Conservation (phyloP, 441 rosid genomes). For the Bruguiera hainesii region DNA sequence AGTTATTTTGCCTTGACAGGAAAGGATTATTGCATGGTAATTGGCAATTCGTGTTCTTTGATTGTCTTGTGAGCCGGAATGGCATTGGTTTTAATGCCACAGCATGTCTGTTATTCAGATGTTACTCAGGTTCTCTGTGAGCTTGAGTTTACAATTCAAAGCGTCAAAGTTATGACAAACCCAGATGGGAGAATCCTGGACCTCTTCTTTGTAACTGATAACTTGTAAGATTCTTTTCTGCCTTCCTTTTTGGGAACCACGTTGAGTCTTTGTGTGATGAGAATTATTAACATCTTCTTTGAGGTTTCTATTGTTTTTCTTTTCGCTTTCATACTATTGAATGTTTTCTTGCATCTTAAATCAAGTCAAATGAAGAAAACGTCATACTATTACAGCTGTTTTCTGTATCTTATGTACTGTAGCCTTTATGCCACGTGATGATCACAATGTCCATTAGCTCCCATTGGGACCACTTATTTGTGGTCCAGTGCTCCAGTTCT, state of each 20-base stretch:
- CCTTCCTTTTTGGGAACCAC: not conserved
- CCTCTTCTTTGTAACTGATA: conserved; percentile 82
- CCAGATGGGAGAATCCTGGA: conserved; percentile 82
- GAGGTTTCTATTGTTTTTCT: not conserved
- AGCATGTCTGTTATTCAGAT: conserved; percentile 36
- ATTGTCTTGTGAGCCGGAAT: not conserved
- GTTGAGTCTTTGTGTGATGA: not conserved
- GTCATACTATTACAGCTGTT: not conserved
- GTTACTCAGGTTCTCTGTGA: conserved; percentile 69
- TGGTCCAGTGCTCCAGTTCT: not conserved
- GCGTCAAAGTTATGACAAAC: conserved; percentile 77
- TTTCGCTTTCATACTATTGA: not conserved
- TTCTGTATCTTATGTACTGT: conserved; percentile 3
- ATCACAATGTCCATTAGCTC: not conserved
- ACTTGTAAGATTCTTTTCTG: conserved; percentile 43
- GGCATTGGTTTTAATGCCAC: conserved; percentile 9
- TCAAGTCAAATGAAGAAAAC: not conserved
- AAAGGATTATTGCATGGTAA: conserved; percentile 74
- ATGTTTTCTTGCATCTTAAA: no score
- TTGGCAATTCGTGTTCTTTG: not conserved
- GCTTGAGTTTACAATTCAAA: conserved; percentile 82
- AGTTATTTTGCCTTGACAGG: conserved; percentile 62
- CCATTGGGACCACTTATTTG: conserved; percentile 4
- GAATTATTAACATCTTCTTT: not conserved
- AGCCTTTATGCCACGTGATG: not conserved